Conservation (phyloP, 2,329 filamentous ascomycete genomes). For the Salinomyces thailandicus region DNA sequence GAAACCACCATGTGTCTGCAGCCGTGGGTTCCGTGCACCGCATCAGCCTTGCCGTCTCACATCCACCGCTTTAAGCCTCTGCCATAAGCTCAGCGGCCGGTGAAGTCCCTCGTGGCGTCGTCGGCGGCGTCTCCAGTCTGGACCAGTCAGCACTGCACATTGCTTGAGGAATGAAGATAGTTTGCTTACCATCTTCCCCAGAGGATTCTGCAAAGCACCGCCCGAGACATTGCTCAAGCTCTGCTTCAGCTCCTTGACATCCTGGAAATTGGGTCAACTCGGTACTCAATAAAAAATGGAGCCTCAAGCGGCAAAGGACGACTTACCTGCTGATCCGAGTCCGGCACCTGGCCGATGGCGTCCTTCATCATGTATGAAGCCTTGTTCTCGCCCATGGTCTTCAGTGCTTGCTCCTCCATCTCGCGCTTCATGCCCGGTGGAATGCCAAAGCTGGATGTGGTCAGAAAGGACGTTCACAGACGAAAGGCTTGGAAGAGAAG, state of each 20-base stretch:
- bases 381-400: slow-evolving; percentile 46
- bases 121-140: slow-evolving; percentile 10
- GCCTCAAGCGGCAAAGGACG: not conserved
- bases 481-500: not conserved
- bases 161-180: not conserved
- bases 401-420: slow-evolving; percentile 36
- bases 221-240: slow-evolving; percentile 24
- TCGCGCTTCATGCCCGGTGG: slow-evolving; percentile 37
- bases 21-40: too few relatives aligned
- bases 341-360: slow-evolving; percentile 20
- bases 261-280: slow-evolving; percentile 8
- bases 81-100: slow-evolving; percentile 6
- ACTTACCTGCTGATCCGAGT: slow-evolving; percentile 21
- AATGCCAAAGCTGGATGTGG: slow-evolving; percentile 35
- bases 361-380: slow-evolving; percentile 26
- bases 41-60: too few relatives aligned
- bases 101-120: slow-evolving; percentile 6
- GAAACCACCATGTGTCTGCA: too few relatives aligned
- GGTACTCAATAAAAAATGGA: not conserved
- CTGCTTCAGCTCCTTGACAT: slow-evolving; percentile 26
- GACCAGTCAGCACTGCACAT: slow-evolving; percentile 1
- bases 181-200: slow-evolving; percentile 23
- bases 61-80: too few relatives aligned
- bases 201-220: slow-evolving; percentile 27
- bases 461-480: too few relatives aligned